Evolutionary conservation across 495 filamentous ascomycete species (phyloP).

Genomic region (Lasiosphaeriaceae sp.): DNA sequence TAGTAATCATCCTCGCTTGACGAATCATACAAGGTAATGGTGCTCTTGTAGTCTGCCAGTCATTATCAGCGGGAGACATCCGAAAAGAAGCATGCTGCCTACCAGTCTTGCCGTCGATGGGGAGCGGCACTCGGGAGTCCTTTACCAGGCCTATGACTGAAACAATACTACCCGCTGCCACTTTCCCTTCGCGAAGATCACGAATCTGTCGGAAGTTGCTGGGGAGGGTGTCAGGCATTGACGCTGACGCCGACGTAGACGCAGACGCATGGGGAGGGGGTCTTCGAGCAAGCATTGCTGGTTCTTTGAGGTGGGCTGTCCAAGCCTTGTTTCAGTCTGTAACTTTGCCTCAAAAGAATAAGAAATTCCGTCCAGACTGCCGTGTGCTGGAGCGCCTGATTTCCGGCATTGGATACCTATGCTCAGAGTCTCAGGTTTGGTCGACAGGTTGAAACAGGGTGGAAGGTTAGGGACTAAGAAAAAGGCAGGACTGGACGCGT

Average conservation of each 20-base stretch:
- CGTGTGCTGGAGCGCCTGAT: too few relatives aligned
- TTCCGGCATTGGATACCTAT: too few relatives aligned
- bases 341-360: too few relatives aligned
- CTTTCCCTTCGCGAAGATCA: conserved; percentile 27
- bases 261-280: neutral
- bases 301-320: too few relatives aligned
- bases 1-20: conserved; percentile 29
- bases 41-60: conserved; percentile 38
- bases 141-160: conserved; percentile 47
- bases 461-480: too few relatives aligned
- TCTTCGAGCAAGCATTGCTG: neutral
- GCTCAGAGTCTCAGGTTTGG: too few relatives aligned
- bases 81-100: conserved; percentile 10
- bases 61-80: conserved; percentile 3
- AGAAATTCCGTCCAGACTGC: too few relatives aligned
- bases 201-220: conserved; percentile 25
- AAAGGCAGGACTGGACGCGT: too few relatives aligned
- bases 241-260: too few relatives aligned
- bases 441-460: too few relatives aligned
- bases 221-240: conserved; percentile 19
- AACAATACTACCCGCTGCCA: conserved; percentile 27
- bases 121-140: conserved; percentile 42
- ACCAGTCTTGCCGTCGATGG: conserved; percentile 41
- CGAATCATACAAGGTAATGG: conserved; percentile 36
- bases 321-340: too few relatives aligned